Base-by-base conservation (phyloP, 169 alveolate genomes). In the Amoebophrya sp. region DNA sequence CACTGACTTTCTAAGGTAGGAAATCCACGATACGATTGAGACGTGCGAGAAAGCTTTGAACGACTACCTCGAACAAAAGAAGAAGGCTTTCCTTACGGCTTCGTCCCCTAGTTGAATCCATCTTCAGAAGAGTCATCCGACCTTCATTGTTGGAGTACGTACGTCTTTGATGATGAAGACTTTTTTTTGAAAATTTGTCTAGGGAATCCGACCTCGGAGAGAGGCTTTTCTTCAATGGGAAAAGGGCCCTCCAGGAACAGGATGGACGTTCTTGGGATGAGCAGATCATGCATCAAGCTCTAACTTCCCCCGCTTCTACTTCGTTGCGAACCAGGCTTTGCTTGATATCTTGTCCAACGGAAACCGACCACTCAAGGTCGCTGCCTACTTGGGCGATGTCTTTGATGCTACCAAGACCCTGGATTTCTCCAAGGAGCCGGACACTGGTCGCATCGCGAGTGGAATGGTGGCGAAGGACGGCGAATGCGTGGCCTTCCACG, bases 31-130 rank as follows among this genome's bases (percentile, higher is more conserved):
- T 77, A 96, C 95, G 36, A 97, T 98, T 34, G 98, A 98, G 91
- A 93, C 96, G 34, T 98, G 99, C 95, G 99, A 98, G 96, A 98
- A 97, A 94, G 97, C 98, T 23, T 93, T 98, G 94, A 98, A 97
- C 93, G 98, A 98, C 89, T 98, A 98, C 95, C 95, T 98, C 93
- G 99, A 97, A 92, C 97, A 97, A 94, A 97, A 98, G 96, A 98
- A 98, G 96, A 98, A 97, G 96, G 96, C 97, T 0, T 97, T 97
- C 41, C 1, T 47, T 24, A 47, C 41, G 0, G n/a, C 38, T 29
- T 12, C 34, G 14, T 14, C 78, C 24, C n/a, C 78, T 18, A 54
- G 78, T 24, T 14, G 24, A 54, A 24, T 54, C 24, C 24, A 18
- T 54, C n/a, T 24, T 18, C n/a, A 14, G n/a, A 54, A 24, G 24